Percentiles rank a stretch among this genome's conserved stretches.
These are phyloP conservation scores for Pinus taeda DNA, from an alignment of 75 land plant genomes.

Conservation along the genomic window DNA sequence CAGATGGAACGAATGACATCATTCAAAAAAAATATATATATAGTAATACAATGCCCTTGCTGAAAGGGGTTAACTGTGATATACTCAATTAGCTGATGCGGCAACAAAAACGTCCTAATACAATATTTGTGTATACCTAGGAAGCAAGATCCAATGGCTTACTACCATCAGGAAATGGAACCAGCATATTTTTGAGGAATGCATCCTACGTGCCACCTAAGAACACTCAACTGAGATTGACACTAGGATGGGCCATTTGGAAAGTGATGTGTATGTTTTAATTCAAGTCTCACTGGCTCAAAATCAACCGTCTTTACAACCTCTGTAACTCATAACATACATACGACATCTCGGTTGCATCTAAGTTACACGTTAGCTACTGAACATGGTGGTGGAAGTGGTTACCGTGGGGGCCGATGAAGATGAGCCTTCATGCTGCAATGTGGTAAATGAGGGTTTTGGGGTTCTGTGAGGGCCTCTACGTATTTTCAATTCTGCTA, in stretches of 20 bases:
- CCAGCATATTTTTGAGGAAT: background rate
- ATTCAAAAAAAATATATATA: too few relatives aligned
- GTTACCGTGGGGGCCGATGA: background rate
- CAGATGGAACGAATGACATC: too few relatives aligned
- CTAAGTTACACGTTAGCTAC: background rate
- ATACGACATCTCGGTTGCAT: background rate
- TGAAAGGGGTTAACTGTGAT: too few relatives aligned
- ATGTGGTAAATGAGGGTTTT: background rate
- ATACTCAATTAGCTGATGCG: too few relatives aligned
- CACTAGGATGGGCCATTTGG: too few relatives aligned
- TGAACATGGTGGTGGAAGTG: too few relatives aligned
- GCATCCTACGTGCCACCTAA: background rate
- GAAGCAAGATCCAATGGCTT: background rate
- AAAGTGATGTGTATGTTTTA: too few relatives aligned
- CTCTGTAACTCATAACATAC: background rate
- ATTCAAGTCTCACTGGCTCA: background rate
- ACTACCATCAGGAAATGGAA: background rate
- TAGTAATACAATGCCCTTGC: too few relatives aligned
- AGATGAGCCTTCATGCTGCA: constrained; percentile 1
- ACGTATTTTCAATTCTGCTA: background rate
- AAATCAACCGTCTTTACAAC: background rate
- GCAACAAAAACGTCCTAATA: too few relatives aligned
- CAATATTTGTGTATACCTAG: too few relatives aligned
- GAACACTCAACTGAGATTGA: background rate
- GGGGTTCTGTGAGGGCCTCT: background rate